Conservation (phyloP, 83 land plant genomes). For the Isoetes engelmannii region DNA sequence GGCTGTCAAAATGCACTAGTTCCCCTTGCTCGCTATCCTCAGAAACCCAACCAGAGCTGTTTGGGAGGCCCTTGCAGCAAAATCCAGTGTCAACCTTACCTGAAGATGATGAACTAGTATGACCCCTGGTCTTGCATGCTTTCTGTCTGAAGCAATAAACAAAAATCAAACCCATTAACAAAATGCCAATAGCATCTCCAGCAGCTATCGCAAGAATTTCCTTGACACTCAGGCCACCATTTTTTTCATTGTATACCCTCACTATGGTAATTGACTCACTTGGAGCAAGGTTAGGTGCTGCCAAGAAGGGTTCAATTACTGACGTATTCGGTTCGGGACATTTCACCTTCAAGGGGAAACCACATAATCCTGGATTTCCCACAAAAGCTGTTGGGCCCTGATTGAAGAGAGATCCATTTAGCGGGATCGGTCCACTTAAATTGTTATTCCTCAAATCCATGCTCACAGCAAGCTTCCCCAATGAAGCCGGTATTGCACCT, state of each 20-base stretch:
- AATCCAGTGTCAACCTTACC: not conserved
- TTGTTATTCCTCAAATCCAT: slow-evolving; percentile 69
- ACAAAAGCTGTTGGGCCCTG: slow-evolving; percentile 77
- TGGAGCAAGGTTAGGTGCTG: not conserved
- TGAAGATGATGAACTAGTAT: not conserved
- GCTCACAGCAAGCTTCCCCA: slow-evolving; percentile 66
- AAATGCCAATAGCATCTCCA: slow-evolving; percentile 54
- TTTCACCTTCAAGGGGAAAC: slow-evolving; percentile 54
- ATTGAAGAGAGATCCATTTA: slow-evolving; percentile 59
- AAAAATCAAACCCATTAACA: slow-evolving; percentile 46
- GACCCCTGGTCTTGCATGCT: slow-evolving; percentile 4
- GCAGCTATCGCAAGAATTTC: slow-evolving; percentile 48
- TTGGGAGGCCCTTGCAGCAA: not conserved
- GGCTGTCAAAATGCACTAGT: slow-evolving; percentile 50
- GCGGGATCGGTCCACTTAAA: slow-evolving; percentile 66
- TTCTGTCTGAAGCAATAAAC: slow-evolving; percentile 49
- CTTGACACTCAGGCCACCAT: slow-evolving; percentile 39
- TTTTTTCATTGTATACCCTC: no score
- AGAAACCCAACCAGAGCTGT: slow-evolving; percentile 15
- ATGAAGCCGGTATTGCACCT: slow-evolving; percentile 52
- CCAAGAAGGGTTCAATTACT: slow-evolving; percentile 50
- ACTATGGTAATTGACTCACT: no score
- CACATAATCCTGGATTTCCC: slow-evolving; percentile 67
- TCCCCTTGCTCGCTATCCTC: slow-evolving; percentile 52
- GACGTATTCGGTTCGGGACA: slow-evolving; percentile 34